phyloP scores from a whole-genome alignment of 805 yeast genomes.

The Candida rishiriensis region DNA sequence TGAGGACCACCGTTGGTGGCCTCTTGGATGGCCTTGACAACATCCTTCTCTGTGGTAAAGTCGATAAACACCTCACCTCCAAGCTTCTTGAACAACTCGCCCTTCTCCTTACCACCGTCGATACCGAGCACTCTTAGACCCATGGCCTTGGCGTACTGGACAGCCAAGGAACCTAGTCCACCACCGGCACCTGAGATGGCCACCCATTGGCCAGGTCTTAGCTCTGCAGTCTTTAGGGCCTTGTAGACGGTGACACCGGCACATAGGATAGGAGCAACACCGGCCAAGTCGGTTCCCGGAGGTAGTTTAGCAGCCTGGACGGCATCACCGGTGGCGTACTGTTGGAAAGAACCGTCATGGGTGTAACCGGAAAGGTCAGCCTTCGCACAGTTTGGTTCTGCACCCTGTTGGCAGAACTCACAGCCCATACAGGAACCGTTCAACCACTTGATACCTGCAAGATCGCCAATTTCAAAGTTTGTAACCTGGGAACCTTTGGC shows the following conservation, averaged over 20 bases:
- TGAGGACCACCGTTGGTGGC: constrained; percentile 56
- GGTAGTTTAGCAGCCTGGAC: constrained; percentile 82
- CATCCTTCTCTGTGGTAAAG: constrained; percentile 40
- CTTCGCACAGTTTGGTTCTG: constrained; percentile 66
- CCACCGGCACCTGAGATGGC: constrained; percentile 79
- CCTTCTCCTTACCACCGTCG: constrained; percentile 73
- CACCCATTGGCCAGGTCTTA: constrained; percentile 77
- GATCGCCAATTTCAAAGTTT: constrained; percentile 74
- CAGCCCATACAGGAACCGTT: constrained; percentile 73
- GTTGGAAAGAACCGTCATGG: constrained; percentile 88
- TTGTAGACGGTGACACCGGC: constrained; percentile 92
- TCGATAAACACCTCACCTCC: constrained; percentile 67
- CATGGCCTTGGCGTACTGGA: constrained; percentile 76
- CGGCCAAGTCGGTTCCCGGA: constrained; percentile 67
- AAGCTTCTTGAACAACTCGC: constrained; percentile 42
- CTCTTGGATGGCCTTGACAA: constrained; percentile 36
- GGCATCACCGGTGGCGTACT: constrained; percentile 85
- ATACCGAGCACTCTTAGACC: constrained; percentile 69
- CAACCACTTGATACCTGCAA: constrained; percentile 82
- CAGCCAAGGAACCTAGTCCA: constrained; percentile 74
- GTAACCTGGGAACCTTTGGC: constrained; percentile 66
- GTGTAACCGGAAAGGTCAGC: constrained; percentile 83
- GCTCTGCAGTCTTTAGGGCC: constrained; percentile 76
- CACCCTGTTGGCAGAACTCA: constrained; percentile 64
- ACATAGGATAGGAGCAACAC: constrained; percentile 77